phyloP scores from a whole-genome alignment of 2,329 filamentous ascomycete species.

The Fusarium sterilihyphosum region DNA sequence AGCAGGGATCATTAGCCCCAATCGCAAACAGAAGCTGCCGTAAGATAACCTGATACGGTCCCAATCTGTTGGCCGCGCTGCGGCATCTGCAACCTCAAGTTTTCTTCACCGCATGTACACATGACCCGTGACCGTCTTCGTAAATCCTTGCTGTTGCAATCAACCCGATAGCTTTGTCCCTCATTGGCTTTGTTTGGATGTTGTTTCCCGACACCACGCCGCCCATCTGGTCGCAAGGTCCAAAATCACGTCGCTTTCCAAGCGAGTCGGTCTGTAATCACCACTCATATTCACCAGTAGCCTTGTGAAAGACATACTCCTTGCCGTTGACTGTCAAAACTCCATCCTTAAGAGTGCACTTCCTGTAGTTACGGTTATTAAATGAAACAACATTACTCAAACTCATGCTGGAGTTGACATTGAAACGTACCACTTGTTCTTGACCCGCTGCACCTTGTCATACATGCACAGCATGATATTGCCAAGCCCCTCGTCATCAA shows the following conservation, averaged over 20 bases:
- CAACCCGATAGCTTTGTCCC: neutral
- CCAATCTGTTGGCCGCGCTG: slow-evolving; percentile 39
- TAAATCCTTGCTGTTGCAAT: slow-evolving; percentile 2
- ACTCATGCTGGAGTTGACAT: neutral
- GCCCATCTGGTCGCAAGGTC: slow-evolving; percentile 1
- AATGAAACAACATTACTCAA: slow-evolving; percentile 1
- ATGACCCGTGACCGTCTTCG: slow-evolving; percentile 16
- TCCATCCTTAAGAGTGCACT: slow-evolving; percentile 97
- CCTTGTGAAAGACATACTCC: slow-evolving; percentile 98
- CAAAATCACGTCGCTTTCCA: slow-evolving; percentile 1
- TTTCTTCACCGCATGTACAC: slow-evolving; percentile 18
- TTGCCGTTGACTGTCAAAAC: slow-evolving; percentile 92
- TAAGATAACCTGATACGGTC: slow-evolving; percentile 26
- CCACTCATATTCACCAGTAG: slow-evolving; percentile 98
- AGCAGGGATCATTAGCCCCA: neutral
- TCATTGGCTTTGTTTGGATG: slow-evolving; percentile 19
- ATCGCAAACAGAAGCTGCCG: slow-evolving; percentile 10
- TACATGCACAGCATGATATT: slow-evolving; percentile 99
- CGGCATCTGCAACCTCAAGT: slow-evolving; percentile 21
- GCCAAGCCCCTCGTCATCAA: slow-evolving; percentile 83
- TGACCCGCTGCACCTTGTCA: slow-evolving; percentile 98
- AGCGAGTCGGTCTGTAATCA: slow-evolving; percentile 53
- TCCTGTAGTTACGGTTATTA: slow-evolving; percentile 62
- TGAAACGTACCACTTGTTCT: slow-evolving; percentile 86
- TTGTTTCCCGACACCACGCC: slow-evolving; percentile 1